Conservation (phyloP, 441 rosid species). For the Isatis lusitanica region DNA sequence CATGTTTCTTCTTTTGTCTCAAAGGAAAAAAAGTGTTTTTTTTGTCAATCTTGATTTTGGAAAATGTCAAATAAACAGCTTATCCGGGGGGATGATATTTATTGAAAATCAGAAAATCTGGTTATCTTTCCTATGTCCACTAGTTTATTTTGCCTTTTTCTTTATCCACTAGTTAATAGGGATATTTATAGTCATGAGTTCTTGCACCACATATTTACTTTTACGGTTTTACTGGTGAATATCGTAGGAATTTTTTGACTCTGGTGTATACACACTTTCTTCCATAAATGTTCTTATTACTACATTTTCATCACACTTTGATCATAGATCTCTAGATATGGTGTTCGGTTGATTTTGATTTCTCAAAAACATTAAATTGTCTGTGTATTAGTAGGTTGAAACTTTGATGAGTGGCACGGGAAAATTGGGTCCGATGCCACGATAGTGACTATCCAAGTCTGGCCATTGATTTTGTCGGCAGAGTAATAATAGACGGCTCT, state of each 20-base stretch:
- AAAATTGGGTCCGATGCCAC: background rate
- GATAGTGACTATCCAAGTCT: background rate
- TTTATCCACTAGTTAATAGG: slow-evolving; percentile 12
- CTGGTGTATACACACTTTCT: background rate
- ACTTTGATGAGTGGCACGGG: slow-evolving; percentile 23
- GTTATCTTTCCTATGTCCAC: background rate
- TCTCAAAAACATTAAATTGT: background rate
- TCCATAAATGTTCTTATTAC: background rate
- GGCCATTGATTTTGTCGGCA: slow-evolving; percentile 27
- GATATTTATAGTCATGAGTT: slow-evolving; percentile 13
- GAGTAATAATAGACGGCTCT: background rate
- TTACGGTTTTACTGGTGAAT: background rate
- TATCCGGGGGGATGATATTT: background rate
- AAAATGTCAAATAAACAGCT: background rate
- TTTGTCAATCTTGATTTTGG: background rate
- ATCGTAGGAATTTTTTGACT: too few relatives aligned
- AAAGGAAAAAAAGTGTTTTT: background rate
- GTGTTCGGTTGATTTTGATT: background rate
- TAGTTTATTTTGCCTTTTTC: slow-evolving; percentile 3
- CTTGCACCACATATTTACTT: slow-evolving; percentile 11
- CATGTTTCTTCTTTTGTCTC: slow-evolving; percentile 17
- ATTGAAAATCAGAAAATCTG: background rate
- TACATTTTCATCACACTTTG: background rate
- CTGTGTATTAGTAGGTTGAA: background rate
- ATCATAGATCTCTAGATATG: background rate